Evolutionary conservation across 495 filamentous ascomycete genomes (phyloP).

Genomic region (Corynascus novoguineensis): DNA sequence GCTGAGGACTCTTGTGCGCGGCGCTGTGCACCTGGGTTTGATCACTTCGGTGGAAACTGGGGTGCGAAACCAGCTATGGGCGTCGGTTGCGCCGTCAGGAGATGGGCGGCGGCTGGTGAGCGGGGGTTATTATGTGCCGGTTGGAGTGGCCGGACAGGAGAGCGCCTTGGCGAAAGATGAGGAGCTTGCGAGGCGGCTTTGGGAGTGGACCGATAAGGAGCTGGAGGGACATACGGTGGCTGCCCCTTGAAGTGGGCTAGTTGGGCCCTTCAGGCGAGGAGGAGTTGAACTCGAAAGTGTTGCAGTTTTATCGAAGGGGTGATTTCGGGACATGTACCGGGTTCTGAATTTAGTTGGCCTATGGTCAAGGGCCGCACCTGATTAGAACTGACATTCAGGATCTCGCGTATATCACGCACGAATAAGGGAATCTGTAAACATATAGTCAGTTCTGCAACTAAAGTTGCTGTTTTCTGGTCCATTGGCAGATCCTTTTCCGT

Average conservation of each 20-base stretch:
- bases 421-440: too few relatives aligned
- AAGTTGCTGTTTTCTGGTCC: too few relatives aligned
- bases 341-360: too few relatives aligned
- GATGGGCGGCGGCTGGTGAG: slow-evolving; percentile 26
- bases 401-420: too few relatives aligned
- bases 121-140: slow-evolving; percentile 33
- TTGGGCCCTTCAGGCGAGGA: too few relatives aligned
- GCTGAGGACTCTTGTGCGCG: not conserved
- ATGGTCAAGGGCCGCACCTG: too few relatives aligned
- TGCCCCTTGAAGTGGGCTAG: not conserved
- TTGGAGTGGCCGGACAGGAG: slow-evolving; percentile 18
- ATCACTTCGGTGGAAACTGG: slow-evolving; percentile 36
- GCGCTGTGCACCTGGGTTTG: not conserved
- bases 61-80: slow-evolving; percentile 58
- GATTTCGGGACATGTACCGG: too few relatives aligned
- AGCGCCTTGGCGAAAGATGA: slow-evolving; percentile 40
- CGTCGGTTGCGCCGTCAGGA: slow-evolving; percentile 32
- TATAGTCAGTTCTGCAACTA: too few relatives aligned
- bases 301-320: too few relatives aligned
- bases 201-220: slow-evolving; percentile 58
- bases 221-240: slow-evolving; percentile 5
- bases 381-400: too few relatives aligned
- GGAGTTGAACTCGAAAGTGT: too few relatives aligned
- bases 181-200: slow-evolving; percentile 47
- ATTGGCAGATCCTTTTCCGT: too few relatives aligned